These are phyloP conservation scores for Petunia axillaris DNA, from an alignment of 257 asterid genomes.

Conservation along the genomic window DNA sequence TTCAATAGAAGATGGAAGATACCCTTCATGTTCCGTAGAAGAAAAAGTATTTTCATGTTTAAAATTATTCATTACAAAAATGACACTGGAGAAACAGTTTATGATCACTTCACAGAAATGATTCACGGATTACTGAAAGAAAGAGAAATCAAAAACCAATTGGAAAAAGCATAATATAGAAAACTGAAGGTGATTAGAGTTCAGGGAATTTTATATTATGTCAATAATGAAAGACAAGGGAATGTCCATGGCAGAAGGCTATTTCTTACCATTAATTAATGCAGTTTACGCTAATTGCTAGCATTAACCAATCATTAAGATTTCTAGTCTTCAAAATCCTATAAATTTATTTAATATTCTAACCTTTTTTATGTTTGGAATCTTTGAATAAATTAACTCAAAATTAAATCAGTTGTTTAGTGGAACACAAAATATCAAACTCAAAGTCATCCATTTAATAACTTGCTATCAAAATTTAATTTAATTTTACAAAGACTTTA, in stretches of 20 bases:
- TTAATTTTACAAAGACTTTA: slow-evolving; percentile 5
- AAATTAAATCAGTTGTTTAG: slow-evolving; percentile 21
- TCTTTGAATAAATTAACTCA: slow-evolving; percentile 22
- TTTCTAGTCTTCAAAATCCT: slow-evolving; percentile 28
- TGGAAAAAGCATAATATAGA: slow-evolving; percentile 9
- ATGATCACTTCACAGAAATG: not conserved
- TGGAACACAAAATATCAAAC: slow-evolving; percentile 25
- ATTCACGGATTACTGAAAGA: not conserved
- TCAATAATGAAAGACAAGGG: slow-evolving; percentile 39
- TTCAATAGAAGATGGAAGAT: slow-evolving; percentile 29
- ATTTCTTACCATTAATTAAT: slow-evolving; percentile 37
- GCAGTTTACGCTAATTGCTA: slow-evolving; percentile 32
- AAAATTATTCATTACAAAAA: not conserved
- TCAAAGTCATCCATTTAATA: not conserved
- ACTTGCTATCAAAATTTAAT: not conserved
- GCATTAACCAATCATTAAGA: slow-evolving; percentile 32
- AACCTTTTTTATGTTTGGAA: slow-evolving; percentile 29
- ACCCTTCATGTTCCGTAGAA: slow-evolving; percentile 21
- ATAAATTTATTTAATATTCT: slow-evolving; percentile 22
- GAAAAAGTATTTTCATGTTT: slow-evolving; percentile 2
- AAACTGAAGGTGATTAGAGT: not conserved
- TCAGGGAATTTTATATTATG: slow-evolving; percentile 19
- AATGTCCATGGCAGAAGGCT: slow-evolving; percentile 30
- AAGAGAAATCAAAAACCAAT: not conserved
- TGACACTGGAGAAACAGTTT: not conserved